Percentiles rank a stretch among this genome's conserved stretches.
Conservation (phyloP, 768 basidiomycete species). For the Psilocybe sp. region DNA sequence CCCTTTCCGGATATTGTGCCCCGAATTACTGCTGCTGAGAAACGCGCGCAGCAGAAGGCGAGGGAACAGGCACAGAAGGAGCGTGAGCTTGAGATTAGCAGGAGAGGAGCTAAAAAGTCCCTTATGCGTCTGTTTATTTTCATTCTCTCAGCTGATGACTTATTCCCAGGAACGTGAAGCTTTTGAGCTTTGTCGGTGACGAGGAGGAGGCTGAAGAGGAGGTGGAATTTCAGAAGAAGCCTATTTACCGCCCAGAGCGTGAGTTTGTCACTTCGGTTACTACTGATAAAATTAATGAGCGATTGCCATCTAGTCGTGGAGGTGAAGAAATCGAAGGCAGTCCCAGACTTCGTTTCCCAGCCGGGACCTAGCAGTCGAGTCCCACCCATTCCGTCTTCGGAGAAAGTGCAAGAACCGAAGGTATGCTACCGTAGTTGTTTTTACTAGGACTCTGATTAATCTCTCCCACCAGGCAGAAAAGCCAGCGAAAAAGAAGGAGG, state of each 20-base stretch:
- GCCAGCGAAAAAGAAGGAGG: slow-evolving; percentile 32
- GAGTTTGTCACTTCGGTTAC: slow-evolving; percentile 26
- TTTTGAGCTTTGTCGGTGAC: slow-evolving; percentile 85
- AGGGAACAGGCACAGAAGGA: slow-evolving; percentile 72
- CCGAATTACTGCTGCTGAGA: slow-evolving; percentile 93
- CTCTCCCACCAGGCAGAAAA: slow-evolving; percentile 22
- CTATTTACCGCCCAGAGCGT: slow-evolving; percentile 84
- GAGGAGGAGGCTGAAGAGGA: slow-evolving; percentile 63
- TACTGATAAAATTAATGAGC: slow-evolving; percentile 3
- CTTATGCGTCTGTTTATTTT: slow-evolving; percentile 16
- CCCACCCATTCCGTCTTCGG: slow-evolving; percentile 2
- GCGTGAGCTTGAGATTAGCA: slow-evolving; percentile 69
- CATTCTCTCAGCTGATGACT: background rate
- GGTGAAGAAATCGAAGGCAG: slow-evolving; percentile 20
- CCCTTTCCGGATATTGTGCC: slow-evolving; percentile 95
- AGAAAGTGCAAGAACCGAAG: slow-evolving; percentile 12
- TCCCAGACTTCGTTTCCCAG: slow-evolving; percentile 41
- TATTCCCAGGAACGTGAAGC: slow-evolving; percentile 72
- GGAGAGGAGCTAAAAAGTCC: slow-evolving; percentile 87
- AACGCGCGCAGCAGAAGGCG: slow-evolving; percentile 79
- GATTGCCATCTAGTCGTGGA: slow-evolving; percentile 33
- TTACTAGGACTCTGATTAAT: background rate
- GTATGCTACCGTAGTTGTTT: background rate
- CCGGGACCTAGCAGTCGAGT: slow-evolving; percentile 15
- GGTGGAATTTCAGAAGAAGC: slow-evolving; percentile 73